Base-by-base conservation (phyloP, 768 basidiomycete species). In the Sarcodon aspratus region DNA sequence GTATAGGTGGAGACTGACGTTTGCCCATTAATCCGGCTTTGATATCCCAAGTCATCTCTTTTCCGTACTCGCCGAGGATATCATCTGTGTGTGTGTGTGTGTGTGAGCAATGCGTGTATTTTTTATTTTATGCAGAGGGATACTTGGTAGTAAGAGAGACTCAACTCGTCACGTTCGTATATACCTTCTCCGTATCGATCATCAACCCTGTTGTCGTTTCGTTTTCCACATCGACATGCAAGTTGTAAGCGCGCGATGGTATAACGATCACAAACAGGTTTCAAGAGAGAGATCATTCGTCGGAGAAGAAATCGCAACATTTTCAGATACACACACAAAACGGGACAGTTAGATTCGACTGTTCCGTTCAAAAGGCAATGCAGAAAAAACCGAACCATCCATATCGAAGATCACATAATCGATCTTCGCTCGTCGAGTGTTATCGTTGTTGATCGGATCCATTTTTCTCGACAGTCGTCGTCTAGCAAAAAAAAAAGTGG, bases 11-110 rank as follows among this genome's bases (percentile, higher is more conserved):
- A 17, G 40, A 62, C 71, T 48, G 44, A 87, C 88, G 77, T 70
- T 84, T 86, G 48, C 89, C 89, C 89, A 91, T 92, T 50, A 85
- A 76, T 0, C 82, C 85, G n/a, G 85, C 80, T 59, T 91, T 90
- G 50, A 91, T 87, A 49, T 86, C 82, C 87, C 87, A 90, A 3
- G 85, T 85, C 82, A 92, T 86, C 53, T 76, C 66, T 52, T 79
- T 80, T 27, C 85, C 87, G 57, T 83, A 81, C 9, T 69, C 71
- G 13, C 70, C 76, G 15, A 94, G 76, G 46, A 90, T 81, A 27
- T 78, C 72, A 66, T 91, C 87, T 85, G 56, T 46, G 48, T 45
- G 44, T 44, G 50, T 85, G 56, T 46, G 48, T 45, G 44, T 44
- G 50, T 46, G 48, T 17, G 54, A 50, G 15, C 13, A 42, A 27